These are phyloP conservation scores for Vaucheria bursata DNA, from an alignment of 352 stramenopile species.

Conservation along the genomic window DNA sequence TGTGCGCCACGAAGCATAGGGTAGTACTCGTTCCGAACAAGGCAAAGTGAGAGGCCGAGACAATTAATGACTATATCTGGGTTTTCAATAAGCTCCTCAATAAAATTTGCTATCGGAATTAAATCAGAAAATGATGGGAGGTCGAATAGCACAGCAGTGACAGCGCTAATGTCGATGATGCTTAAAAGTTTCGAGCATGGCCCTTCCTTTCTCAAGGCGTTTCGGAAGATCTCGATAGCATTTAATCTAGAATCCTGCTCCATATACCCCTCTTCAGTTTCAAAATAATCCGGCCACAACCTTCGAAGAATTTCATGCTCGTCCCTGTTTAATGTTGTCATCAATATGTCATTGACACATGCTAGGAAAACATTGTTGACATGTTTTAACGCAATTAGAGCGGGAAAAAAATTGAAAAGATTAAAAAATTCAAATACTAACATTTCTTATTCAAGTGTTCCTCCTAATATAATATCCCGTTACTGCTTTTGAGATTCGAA, in stretches of 20 bases:
- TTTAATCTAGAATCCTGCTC: neutral
- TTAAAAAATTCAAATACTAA: no score
- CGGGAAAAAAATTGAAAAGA: no score
- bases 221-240: neutral
- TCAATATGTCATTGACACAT: no score
- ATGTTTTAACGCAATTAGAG: no score
- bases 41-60: neutral
- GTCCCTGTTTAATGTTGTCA: no score
- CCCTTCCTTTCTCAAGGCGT: neutral
- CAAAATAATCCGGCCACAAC: no score
- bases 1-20: neutral
- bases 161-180: conserved; percentile 8
- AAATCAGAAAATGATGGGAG: conserved; percentile 7
- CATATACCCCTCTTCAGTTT: neutral
- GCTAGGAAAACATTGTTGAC: no score
- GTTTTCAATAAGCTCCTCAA: neutral
- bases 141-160: conserved; percentile 15
- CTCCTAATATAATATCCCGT: no score
- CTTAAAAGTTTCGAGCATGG: neutral
- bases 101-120: conserved; percentile 18
- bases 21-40: no score
- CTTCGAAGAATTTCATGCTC: no score
- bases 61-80: conserved; percentile 10
- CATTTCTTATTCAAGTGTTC: no score
- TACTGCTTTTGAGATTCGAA: no score